Percentiles rank a stretch among this genome's conserved stretches.
These are phyloP conservation scores for Quercus phellos DNA, from an alignment of 331 rosid genomes.

Conservation along the genomic window DNA sequence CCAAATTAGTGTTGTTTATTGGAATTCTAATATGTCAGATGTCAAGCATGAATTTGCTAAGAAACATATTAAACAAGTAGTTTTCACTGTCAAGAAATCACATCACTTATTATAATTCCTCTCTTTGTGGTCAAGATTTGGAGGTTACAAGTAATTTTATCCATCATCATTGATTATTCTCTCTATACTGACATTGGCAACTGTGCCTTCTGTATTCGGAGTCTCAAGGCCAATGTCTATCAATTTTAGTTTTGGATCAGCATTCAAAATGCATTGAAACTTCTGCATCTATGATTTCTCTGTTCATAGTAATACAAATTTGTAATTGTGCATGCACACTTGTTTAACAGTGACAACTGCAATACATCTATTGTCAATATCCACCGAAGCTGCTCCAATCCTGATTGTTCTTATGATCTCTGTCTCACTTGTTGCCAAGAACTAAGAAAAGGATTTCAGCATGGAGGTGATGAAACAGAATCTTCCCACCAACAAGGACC, in stretches of 20 bases:
- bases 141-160: neutral
- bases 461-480: constrained; percentile 19
- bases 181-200: neutral
- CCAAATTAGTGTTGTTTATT: neutral
- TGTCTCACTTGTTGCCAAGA: constrained; percentile 63
- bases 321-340: neutral
- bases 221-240: neutral
- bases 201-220: neutral
- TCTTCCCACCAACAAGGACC: constrained; percentile 7
- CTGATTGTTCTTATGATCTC: constrained; percentile 50
- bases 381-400: constrained; percentile 64
- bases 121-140: too few relatives aligned
- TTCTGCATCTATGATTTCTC: neutral
- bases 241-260: constrained; percentile 4
- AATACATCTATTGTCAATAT: constrained; percentile 64
- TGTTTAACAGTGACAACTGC: constrained; percentile 54
- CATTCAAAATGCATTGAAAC: neutral
- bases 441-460: constrained; percentile 39
- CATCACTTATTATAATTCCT: neutral
- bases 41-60: neutral
- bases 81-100: neutral
- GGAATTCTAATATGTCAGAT: neutral
- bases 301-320: neutral
- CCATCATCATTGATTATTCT: neutral
- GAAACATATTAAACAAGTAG: neutral